Conservation (phyloP, 2,329 filamentous ascomycete genomes). For the Shiraia bambusicola region DNA sequence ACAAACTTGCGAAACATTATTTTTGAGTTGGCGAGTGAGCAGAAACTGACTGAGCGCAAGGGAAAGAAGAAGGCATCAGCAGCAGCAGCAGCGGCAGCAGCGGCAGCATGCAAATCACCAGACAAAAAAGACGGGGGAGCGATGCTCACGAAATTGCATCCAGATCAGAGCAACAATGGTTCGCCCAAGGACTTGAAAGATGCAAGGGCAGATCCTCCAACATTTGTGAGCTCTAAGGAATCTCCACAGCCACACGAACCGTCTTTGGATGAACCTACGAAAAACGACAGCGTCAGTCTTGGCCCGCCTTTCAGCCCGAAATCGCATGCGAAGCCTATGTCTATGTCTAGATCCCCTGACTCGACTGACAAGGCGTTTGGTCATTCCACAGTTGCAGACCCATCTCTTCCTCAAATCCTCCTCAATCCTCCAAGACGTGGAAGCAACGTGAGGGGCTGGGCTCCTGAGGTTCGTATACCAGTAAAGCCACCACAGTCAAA, state of each 20-base stretch:
- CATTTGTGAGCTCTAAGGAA: not conserved
- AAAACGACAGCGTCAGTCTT: slow-evolving; percentile 3
- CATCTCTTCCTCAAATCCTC: not conserved
- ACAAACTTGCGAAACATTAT: slow-evolving; percentile 66
- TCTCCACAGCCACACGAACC: not conserved
- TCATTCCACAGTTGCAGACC: slow-evolving; percentile 3
- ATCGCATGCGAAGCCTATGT: not conserved
- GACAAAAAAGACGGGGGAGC: too few relatives aligned
- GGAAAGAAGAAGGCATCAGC: slow-evolving; percentile 11
- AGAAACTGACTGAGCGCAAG: slow-evolving; percentile 15
- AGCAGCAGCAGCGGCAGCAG: slow-evolving; percentile 2
- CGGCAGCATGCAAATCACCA: too few relatives aligned
- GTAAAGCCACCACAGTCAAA: slow-evolving; percentile 1
- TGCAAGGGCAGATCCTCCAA: not conserved
- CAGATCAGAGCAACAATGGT: too few relatives aligned
- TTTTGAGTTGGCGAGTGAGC: slow-evolving; percentile 60
- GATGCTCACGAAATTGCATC: too few relatives aligned
- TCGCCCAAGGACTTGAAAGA: too few relatives aligned
- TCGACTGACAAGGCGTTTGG: not conserved
- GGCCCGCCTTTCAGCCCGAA: slow-evolving; percentile 12
- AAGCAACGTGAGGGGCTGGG: slow-evolving; percentile 2
- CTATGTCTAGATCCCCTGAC: not conserved
- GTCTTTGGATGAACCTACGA: not conserved
- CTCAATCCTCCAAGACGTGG: not conserved
- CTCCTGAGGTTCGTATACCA: slow-evolving; percentile 13